Base-by-base conservation (phyloP, 177 flowering plant genomes). In the Vitis hybrid region DNA sequence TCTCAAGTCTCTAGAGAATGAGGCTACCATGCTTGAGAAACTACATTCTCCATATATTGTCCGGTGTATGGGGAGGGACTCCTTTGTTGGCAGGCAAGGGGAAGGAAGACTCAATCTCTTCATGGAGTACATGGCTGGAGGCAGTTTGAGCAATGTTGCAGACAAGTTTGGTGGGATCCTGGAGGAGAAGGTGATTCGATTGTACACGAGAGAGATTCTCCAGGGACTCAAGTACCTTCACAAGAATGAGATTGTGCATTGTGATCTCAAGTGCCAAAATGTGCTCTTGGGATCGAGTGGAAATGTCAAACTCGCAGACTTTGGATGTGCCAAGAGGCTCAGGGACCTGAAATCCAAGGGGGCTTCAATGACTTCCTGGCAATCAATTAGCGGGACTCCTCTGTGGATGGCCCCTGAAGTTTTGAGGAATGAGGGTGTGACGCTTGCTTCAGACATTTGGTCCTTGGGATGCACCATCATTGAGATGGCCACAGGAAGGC, bases 391-490 rank as follows among this genome's bases (percentile, higher is more conserved):
- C 11, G 92, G 97, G 18, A 86, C 94, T 8, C 97, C 94, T 14
- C 62, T 84, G 62, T 91, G 86, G 85, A 88, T 87, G 93, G 90
- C 94, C 23, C 97, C 97, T 0, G 97, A 91, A 75, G 87, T 86
- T 17, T 56, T 85, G 68, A 82, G 86, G 71, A 80, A 79, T 0
- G 87, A 85, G 68, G 74, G 72, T 55, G 17, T 79, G 58, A 79
- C 71, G 30, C 72, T 56, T 40, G 75, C 78, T 45, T 76, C 85
- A 3, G 97, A 91, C 62, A 81, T 91, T 5, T 91, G 97, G 97
- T 84, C 97, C 1, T 68, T 89, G 40, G 97, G 94, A 4, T 91
- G 97, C 71, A 85, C 97, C 0, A 72, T 91, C 11, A 82, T 91
- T 5, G 94, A 91, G 67, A 89, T 91, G 97, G 91, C 88, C 0